These are phyloP conservation scores for Yarrowia phangngaensis DNA, from an alignment of 805 yeast genomes.

Conservation along the genomic window DNA sequence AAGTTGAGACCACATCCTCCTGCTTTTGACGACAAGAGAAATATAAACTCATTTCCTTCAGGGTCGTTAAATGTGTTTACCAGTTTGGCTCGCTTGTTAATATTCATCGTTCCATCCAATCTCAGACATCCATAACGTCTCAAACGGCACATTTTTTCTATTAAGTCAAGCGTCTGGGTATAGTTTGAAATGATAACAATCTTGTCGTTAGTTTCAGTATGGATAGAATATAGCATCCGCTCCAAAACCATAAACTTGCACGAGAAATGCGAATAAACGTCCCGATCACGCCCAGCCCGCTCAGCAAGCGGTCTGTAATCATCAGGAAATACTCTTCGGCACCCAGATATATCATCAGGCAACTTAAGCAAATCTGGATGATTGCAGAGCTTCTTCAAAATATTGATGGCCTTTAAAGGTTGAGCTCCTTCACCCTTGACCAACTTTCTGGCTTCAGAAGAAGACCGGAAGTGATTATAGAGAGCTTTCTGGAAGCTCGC, in stretches of 20 bases:
- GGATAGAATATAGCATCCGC: conserved; percentile 73
- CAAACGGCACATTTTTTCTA: conserved; percentile 77
- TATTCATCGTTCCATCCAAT: conserved; percentile 88
- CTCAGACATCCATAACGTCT: conserved; percentile 73
- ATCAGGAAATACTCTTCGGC: conserved; percentile 58
- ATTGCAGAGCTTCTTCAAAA: conserved; percentile 84
- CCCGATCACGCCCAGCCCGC: conserved; percentile 58
- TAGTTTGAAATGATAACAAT: conserved; percentile 92
- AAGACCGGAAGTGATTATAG: conserved; percentile 69
- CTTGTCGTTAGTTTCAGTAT: conserved; percentile 83
- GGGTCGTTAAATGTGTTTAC: conserved; percentile 93
- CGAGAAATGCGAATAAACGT: conserved; percentile 73
- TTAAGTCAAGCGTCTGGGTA: conserved; percentile 87
- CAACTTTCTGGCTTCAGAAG: conserved; percentile 69
- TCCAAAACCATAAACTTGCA: conserved; percentile 85
- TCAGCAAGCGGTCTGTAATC: conserved; percentile 54
- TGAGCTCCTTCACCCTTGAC: conserved; percentile 60
- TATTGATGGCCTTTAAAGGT: conserved; percentile 84
- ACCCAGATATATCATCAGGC: conserved; percentile 73
- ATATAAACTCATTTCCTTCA: conserved; percentile 79
- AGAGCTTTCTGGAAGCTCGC: conserved; percentile 70
- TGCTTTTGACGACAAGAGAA: conserved; percentile 87
- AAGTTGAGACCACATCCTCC: conserved; percentile 98
- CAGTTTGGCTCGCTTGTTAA: conserved; percentile 85
- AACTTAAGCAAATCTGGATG: conserved; percentile 84